Base-by-base conservation (phyloP, 176 grass and related monocot species). In the Oryza coarctata region DNA sequence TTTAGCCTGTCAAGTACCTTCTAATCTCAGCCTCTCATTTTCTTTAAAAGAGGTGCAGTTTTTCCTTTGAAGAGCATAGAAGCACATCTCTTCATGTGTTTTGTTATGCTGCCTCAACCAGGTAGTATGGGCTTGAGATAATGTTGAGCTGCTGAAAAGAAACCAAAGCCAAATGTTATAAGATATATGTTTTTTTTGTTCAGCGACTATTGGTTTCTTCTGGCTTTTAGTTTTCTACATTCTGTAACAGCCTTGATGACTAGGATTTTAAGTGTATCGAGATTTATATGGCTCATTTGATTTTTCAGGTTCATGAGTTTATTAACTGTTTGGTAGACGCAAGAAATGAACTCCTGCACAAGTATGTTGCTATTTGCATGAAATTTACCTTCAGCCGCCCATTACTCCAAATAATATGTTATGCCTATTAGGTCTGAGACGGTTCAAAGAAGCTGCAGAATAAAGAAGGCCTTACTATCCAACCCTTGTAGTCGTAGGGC, bases 401-500 rank as follows among this genome's bases (percentile, higher is more conserved):
- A 72, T 73, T 72, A 15, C 73, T 40, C 35, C 3, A 30, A 62
- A 12, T 15, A 62, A 63, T 39, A 35, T 77, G 20, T 86, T 81
- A 28, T 68, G 43, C 33, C 34, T 83, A 74, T 70, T 65, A 98
- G 96, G 91, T 93, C 85, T 7, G 90, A 86, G 45, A 71, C 71
- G 4, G 85, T 91, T 40, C 80, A 91, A 66, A 90, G 96, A 81
- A 98, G 93, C 73, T 90, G 91, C 52, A 95, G 85, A 91, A 93
- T 98, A 91, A 98, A 91, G 81, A 98, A 90, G 87, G 96, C 96
- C 17, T 86, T 98, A 76, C 27, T 98, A 62, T 88, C 78, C 17
- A 98, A 83, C 33, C 83, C 83, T 50, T 78, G 78, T 41, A 90
- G 81, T 2, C 73, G 91, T 35, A 95, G 69, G 41, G 90, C 93